Base-by-base conservation (phyloP, 1,139 yeast species). In the Blastobotrys apis region DNA sequence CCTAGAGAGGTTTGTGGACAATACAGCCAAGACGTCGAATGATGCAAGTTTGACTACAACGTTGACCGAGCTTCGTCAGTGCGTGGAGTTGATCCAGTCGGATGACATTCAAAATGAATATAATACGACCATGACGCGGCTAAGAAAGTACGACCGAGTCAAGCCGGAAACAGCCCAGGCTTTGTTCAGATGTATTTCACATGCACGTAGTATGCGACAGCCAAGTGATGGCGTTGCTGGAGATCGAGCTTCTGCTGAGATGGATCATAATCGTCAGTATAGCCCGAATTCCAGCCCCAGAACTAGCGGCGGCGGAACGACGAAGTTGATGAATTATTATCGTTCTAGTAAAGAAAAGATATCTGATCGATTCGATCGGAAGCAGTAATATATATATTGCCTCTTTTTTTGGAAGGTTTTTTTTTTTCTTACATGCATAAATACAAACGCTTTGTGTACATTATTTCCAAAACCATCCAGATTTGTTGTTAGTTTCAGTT, bases 111-210 rank as follows among this genome's bases (percentile, higher is more conserved):
- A 38, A 10, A 58, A 72, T 37, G 80, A 77, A 13, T 80, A 78
- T 62, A 72, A 69, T 50, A 80, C 79, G 52, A 74, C 75, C 19
- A 67, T 72, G 22, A 61, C 70, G 9, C 71, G 87, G 51, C 69
- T 74, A 74, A 73, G 79, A 53, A 77, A 77, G 47, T 83, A 75
- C 56, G 78, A 79, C 48, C 74, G 83, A 37, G 71, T 83, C 37
- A 75, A 74, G 49, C 78, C 80, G 0, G 84, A 78, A 39, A 75
- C 73, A 45, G 87, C 85, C 2, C 63, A 71, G 39, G 55, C 60
- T 15, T 61, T 81, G 46, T 62, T 80, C 20, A 68, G 68, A 22
- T 80, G 79, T 42, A 50, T 58, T 27, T 48, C 51, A 12, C 41
- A 48, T 23, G 56, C 57, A 3, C 48, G 51, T 9, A 41, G 34